Evolutionary conservation across 2,329 filamentous ascomycete genomes (phyloP).

Genomic region (Nemania abortiva): DNA sequence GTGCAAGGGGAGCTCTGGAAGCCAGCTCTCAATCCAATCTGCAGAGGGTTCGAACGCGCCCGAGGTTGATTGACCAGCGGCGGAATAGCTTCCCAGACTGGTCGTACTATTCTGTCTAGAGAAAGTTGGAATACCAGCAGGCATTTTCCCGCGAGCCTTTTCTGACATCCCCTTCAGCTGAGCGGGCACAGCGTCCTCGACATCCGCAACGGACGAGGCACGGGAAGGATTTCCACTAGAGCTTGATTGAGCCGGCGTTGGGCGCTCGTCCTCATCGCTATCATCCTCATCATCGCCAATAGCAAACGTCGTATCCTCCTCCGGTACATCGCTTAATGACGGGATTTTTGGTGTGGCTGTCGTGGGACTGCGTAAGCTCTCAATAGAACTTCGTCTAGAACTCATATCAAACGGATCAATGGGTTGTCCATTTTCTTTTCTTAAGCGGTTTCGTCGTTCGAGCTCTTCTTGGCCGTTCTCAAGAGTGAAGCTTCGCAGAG

Average conservation of each 20-base stretch:
- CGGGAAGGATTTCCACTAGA: conserved; percentile 73
- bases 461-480: conserved; percentile 94
- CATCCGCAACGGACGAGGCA: conserved; percentile 74
- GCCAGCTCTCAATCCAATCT: conserved; percentile 92
- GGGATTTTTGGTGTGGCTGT: conserved; percentile 65
- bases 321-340: conserved; percentile 75
- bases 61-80: conserved; percentile 66
- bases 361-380: conserved; percentile 75
- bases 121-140: conserved; percentile 82
- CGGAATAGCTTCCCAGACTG: conserved; percentile 77
- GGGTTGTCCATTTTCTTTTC: conserved; percentile 70
- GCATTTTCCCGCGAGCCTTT: conserved; percentile 96
- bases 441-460: conserved; percentile 78
- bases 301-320: conserved; percentile 84
- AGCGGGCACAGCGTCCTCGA: conserved; percentile 83
- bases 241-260: conserved; percentile 72
- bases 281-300: conserved; percentile 88
- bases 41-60: conserved; percentile 81
- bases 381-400: conserved; percentile 72
- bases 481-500: conserved; percentile 86
- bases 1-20: conserved; percentile 90
- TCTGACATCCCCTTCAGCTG: conserved; percentile 95
- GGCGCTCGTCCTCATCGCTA: conserved; percentile 59
- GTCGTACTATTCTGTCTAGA: conserved; percentile 91
- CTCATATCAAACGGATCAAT: conserved; percentile 62